phyloP scores from a whole-genome alignment of 1,284 basidiomycete genomes.

The Austropuccinia psidii region DNA sequence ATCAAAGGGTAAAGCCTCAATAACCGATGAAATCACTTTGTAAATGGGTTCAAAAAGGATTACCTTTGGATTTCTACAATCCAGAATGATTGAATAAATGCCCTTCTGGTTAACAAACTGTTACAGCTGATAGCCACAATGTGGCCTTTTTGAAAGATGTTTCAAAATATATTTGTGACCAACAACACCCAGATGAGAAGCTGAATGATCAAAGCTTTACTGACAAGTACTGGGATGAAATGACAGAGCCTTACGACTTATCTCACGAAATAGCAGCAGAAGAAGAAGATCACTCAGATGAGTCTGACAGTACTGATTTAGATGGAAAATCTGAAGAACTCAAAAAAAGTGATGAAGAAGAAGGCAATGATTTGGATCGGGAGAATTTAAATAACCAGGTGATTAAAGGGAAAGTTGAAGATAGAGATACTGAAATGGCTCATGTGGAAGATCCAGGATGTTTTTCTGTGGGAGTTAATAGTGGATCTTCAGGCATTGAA shows the following conservation, averaged over 20 bases:
- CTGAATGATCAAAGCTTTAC: neutral
- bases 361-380: too few species aligned
- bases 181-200: neutral
- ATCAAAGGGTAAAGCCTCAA: neutral
- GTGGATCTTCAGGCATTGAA: too few species aligned
- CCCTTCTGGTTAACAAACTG: neutral
- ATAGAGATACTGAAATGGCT: too few species aligned
- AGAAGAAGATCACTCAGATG: neutral
- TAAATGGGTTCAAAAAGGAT: neutral
- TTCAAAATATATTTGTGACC: neutral
- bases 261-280: neutral
- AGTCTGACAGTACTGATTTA: too few species aligned
- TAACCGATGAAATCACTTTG: neutral
- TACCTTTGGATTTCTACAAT: constrained; percentile 12
- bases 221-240: neutral
- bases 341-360: too few species aligned
- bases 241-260: neutral
- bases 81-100: neutral
- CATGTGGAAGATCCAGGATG: too few species aligned
- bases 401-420: too few species aligned
- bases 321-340: too few species aligned
- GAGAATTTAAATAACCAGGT: too few species aligned
- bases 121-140: neutral
- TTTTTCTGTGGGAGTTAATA: too few species aligned
- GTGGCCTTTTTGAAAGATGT: neutral